Evolutionary conservation across 1,139 yeast species (phyloP).

Genomic region (Geotrichum candidum): DNA sequence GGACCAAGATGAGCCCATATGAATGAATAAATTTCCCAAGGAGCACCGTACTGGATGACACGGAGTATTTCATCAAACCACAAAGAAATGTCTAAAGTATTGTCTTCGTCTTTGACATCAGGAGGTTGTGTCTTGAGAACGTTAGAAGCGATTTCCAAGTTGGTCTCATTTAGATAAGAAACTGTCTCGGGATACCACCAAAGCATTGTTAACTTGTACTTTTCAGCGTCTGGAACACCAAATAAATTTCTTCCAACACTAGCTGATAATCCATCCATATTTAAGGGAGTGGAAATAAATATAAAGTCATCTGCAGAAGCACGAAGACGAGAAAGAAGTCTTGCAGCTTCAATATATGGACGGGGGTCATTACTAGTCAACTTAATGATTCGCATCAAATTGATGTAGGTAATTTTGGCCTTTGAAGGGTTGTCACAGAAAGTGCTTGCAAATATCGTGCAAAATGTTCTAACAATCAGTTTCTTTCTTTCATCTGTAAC

Average conservation of each 20-base stretch:
- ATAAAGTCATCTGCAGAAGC: slow-evolving; percentile 44
- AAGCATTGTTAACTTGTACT: slow-evolving; percentile 20
- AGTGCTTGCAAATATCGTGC: slow-evolving; percentile 25
- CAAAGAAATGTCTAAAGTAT: slow-evolving; percentile 41
- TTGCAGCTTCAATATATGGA: slow-evolving; percentile 46
- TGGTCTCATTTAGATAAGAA: slow-evolving; percentile 43
- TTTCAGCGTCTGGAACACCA: slow-evolving; percentile 27
- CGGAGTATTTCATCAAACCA: slow-evolving; percentile 51
- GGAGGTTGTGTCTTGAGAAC: slow-evolving; percentile 21
- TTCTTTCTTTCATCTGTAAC: not conserved
- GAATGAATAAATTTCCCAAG: slow-evolving; percentile 69
- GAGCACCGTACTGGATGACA: slow-evolving; percentile 49
- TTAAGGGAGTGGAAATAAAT: slow-evolving; percentile 50
- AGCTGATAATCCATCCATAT: slow-evolving; percentile 62
- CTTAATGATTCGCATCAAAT: slow-evolving; percentile 25
- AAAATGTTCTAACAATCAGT: slow-evolving; percentile 23
- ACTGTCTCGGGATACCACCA: slow-evolving; percentile 63
- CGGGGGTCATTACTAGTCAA: slow-evolving; percentile 21
- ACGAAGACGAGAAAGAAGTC: slow-evolving; percentile 53
- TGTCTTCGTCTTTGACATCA: slow-evolving; percentile 6
- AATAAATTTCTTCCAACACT: slow-evolving; percentile 48
- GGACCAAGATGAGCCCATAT: slow-evolving; percentile 65
- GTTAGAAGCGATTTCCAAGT: slow-evolving; percentile 31
- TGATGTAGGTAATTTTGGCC: slow-evolving; percentile 22
- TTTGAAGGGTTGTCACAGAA: slow-evolving; percentile 19